These are phyloP conservation scores for Sherardia arvensis DNA, from an alignment of 257 asterid species.

Conservation along the genomic window DNA sequence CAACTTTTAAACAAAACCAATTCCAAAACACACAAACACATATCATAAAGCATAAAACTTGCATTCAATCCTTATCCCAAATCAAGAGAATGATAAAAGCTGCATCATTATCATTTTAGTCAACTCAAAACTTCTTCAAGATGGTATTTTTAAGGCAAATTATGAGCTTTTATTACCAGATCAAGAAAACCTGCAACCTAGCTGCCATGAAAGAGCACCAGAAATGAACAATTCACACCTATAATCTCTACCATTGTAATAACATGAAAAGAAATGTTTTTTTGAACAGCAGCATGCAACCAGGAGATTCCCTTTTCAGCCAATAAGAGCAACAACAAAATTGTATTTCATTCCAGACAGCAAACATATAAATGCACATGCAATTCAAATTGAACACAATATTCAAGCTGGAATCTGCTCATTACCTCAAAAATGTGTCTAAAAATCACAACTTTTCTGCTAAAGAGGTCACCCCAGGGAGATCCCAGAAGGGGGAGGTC, in stretches of 20 bases:
- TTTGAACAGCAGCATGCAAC: background rate
- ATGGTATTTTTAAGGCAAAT: background rate
- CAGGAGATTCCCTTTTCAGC: background rate
- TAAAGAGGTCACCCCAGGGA: background rate
- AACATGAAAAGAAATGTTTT: background rate
- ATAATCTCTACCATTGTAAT: too few species aligned
- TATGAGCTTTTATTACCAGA: background rate
- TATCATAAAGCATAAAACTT: background rate
- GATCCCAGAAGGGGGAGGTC: constrained; percentile 10
- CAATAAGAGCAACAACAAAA: background rate
- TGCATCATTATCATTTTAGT: background rate
- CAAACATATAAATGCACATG: background rate
- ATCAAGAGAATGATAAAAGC: background rate
- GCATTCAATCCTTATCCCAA: background rate
- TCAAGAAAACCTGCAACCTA: background rate
- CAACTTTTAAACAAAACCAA: background rate
- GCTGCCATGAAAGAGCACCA: background rate
- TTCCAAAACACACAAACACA: background rate
- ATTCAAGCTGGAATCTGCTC: background rate
- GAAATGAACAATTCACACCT: background rate
- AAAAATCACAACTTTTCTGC: background rate
- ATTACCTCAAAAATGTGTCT: constrained; percentile 1
- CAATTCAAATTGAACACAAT: background rate
- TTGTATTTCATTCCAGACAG: too few species aligned
- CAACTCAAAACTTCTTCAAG: background rate